Evolutionary conservation across 345 rosid species (phyloP), one percentile per base, ranked within the genome.

Genomic region (Sapria himalayana): DNA sequence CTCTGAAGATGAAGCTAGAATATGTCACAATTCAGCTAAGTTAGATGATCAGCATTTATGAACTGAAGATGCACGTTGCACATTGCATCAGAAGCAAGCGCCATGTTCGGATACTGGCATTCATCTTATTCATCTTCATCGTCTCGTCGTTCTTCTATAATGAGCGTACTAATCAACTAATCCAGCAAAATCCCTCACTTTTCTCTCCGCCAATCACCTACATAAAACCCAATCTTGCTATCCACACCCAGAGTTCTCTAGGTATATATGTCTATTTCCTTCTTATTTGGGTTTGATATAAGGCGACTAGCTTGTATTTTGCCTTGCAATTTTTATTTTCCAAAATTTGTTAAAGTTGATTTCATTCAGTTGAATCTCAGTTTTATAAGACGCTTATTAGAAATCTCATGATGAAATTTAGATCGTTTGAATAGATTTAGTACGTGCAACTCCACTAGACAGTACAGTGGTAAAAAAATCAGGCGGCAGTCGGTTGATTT

Each of bases 361-460:
- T 19, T 18, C 9, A 19, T 15, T 33, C n/a, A n/a, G n/a, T n/a
- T n/a, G n/a, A n/a, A n/a, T n/a, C n/a, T n/a, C n/a, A n/a, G n/a
- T n/a, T n/a, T n/a, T n/a, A n/a, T n/a, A n/a, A n/a, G n/a, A n/a
- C n/a, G n/a, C n/a, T n/a, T n/a, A n/a, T n/a, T n/a, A n/a, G n/a
- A n/a, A n/a, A n/a, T n/a, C 1, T 46, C 34, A 38, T 3, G 8
- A 39, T 35, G 42, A 8, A 6, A 35, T 35, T 25, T 50, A 76
- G 93, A 61, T 67, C 67, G 58, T 47, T 64, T 89, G 81, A 93
- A 82, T 61, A 72, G 98, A 67, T 89, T 72, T 37, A 63, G 66
- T 51, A 43, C 54, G 33, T 89, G 95, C 61, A 89, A 89, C 67
- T 46, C 68, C 16, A 82, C 81, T 3, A 65, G 60, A 40, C 58